phyloP scores from a whole-genome alignment of 2,329 filamentous ascomycete species.

The Microascus cirrosus region DNA sequence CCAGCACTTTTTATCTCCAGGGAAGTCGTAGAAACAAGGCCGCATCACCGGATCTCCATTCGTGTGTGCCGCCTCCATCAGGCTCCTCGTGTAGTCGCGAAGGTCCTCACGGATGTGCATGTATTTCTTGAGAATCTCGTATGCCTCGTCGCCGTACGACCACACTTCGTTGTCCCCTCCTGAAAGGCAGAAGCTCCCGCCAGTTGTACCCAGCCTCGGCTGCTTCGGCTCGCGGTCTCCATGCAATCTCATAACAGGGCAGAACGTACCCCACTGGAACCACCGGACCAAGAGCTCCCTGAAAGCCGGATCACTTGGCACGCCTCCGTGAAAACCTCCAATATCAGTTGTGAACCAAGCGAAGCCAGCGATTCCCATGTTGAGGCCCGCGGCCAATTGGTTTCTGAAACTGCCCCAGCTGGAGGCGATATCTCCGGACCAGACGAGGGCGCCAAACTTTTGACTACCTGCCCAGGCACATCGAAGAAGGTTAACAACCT shows the following conservation, averaged over 20 bases:
- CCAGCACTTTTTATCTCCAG: slow-evolving; percentile 41
- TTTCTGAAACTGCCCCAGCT: slow-evolving; percentile 49
- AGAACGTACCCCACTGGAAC: slow-evolving; percentile 61
- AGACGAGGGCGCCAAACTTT: slow-evolving; percentile 53
- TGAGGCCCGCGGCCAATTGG: slow-evolving; percentile 52
- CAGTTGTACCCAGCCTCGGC: slow-evolving; percentile 18
- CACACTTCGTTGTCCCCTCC: slow-evolving; percentile 54
- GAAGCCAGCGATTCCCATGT: slow-evolving; percentile 53
- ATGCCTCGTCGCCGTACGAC: slow-evolving; percentile 51
- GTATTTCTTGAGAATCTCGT: slow-evolving; percentile 48
- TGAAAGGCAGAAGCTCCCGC: slow-evolving; percentile 28
- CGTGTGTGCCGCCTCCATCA: slow-evolving; percentile 51
- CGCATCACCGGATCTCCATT: slow-evolving; percentile 51
- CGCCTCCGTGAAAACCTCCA: slow-evolving; percentile 57
- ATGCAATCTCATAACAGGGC: slow-evolving; percentile 56
- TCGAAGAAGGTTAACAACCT: slow-evolving; percentile 43
- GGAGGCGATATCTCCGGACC: slow-evolving; percentile 56
- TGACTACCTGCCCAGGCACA: slow-evolving; percentile 45
- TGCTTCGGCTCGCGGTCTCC: slow-evolving; percentile 50
- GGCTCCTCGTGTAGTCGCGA: slow-evolving; percentile 40
- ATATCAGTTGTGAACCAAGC: slow-evolving; percentile 64
- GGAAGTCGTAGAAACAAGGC: slow-evolving; percentile 54
- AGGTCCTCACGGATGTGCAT: slow-evolving; percentile 46
- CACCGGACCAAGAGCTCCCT: slow-evolving; percentile 54
- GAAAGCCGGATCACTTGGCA: slow-evolving; percentile 42